Evolutionary conservation across 2,329 filamentous ascomycete genomes (phyloP).

Genomic region (Cordyceps fumosorosea): DNA sequence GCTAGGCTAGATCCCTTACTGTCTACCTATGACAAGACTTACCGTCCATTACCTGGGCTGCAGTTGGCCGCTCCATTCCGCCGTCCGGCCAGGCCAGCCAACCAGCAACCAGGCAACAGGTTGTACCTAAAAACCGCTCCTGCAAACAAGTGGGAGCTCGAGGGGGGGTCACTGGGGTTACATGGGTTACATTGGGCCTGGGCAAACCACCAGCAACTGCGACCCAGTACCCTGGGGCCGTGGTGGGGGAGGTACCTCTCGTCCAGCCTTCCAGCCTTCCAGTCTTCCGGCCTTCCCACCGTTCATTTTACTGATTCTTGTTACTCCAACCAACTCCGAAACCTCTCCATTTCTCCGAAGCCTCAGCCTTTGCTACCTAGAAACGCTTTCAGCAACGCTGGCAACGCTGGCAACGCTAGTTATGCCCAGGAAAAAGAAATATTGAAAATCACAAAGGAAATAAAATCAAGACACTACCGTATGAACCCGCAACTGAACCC

Average conservation of each 20-base stretch:
- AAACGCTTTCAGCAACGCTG: neutral
- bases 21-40: neutral
- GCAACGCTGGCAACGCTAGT: neutral
- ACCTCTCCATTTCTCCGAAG: constrained; percentile 7
- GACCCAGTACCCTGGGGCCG: constrained; percentile 1
- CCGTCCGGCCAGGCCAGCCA: neutral
- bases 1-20: neutral
- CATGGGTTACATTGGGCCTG: constrained; percentile 1
- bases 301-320: neutral
- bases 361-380: neutral
- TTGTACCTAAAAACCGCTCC: neutral
- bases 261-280: neutral
- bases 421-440: neutral
- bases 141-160: neutral
- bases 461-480: neutral
- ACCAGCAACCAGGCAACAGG: neutral
- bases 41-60: neutral
- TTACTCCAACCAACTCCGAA: neutral
- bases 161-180: neutral
- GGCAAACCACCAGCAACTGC: neutral
- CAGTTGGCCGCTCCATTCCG: neutral
- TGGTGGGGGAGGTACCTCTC: constrained; percentile 7
- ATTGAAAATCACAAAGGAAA: neutral
- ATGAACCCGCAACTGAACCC: neutral
- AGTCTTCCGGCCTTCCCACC: neutral